Evolutionary conservation across 192 early-diverging fungal genomes (phyloP).

Genomic region (Geosiphon pyriformis): DNA sequence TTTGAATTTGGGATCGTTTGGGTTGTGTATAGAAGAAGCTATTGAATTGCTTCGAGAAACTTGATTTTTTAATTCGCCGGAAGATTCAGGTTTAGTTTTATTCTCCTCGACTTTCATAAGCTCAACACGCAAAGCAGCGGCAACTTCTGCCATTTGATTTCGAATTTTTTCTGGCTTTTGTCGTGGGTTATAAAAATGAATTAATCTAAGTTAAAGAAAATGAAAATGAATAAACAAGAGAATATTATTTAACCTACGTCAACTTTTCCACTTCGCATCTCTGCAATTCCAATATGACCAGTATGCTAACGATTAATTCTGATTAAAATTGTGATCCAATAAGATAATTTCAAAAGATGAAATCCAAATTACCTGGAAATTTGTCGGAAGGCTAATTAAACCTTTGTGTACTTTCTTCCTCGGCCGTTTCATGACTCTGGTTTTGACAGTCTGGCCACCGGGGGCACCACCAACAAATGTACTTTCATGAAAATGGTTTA

Average conservation of each 20-base stretch:
- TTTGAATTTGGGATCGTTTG: not conserved
- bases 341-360: not conserved
- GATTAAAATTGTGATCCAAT: not conserved
- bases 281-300: conserved; percentile 19
- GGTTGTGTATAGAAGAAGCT: not conserved
- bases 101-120: not conserved
- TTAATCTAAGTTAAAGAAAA: too few relatives aligned
- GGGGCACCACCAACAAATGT: too few relatives aligned
- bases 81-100: not conserved
- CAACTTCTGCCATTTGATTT: conserved; percentile 24
- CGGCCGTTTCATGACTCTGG: not conserved
- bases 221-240: not conserved
- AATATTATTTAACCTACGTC: conserved; percentile 16
- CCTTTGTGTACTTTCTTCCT: conserved; percentile 5
- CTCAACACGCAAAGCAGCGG: conserved; percentile 15
- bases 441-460: too few relatives aligned
- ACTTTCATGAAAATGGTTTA: too few relatives aligned
- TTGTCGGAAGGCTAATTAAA: not conserved
- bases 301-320: conserved; percentile 11
- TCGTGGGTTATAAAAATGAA: not conserved
- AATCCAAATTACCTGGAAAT: conserved; percentile 14
- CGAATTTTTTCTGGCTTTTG: conserved; percentile 20
- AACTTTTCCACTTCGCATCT: conserved; percentile 25
- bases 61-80: not conserved
- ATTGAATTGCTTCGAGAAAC: not conserved